Conservation (phyloP, 2,329 filamentous ascomycete species). For the Aspergillus ochraceus region DNA sequence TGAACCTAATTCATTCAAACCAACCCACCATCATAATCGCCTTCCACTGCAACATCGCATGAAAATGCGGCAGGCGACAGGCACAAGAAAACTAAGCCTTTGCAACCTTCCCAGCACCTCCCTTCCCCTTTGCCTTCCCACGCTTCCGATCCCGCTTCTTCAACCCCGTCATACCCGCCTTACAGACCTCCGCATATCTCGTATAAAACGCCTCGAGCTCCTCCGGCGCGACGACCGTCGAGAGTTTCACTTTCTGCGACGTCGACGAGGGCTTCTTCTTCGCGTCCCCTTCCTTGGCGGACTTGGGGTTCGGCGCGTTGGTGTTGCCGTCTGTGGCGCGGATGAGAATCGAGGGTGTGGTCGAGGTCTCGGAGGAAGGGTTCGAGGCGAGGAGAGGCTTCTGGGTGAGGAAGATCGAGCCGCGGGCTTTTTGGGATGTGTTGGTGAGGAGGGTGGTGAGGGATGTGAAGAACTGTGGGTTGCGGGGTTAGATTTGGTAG, state of each 20-base stretch:
- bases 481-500: conserved; percentile 1
- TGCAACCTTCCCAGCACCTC: conserved; percentile 31
- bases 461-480: conserved; percentile 43
- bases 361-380: conserved; percentile 38
- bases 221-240: conserved; percentile 76
- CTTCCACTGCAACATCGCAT: neutral
- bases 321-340: conserved; percentile 80
- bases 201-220: conserved; percentile 78
- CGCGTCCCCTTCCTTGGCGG: conserved; percentile 24
- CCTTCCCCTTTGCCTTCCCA: conserved; percentile 67
- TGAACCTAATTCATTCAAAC: neutral
- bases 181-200: conserved; percentile 87
- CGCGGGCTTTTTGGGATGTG: conserved; percentile 40
- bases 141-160: conserved; percentile 89
- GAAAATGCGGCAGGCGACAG: conserved; percentile 5
- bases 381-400: conserved; percentile 34
- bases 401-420: conserved; percentile 47
- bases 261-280: conserved; percentile 43
- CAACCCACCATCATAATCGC: conserved; percentile 3
- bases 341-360: conserved; percentile 64
- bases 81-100: conserved; percentile 29
- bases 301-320: conserved; percentile 43
- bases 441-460: conserved; percentile 41
- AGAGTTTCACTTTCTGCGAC: conserved; percentile 70
- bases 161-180: conserved; percentile 79